phyloP scores from a whole-genome alignment of 2,329 filamentous ascomycete genomes.

The Ascochyta lentis region DNA sequence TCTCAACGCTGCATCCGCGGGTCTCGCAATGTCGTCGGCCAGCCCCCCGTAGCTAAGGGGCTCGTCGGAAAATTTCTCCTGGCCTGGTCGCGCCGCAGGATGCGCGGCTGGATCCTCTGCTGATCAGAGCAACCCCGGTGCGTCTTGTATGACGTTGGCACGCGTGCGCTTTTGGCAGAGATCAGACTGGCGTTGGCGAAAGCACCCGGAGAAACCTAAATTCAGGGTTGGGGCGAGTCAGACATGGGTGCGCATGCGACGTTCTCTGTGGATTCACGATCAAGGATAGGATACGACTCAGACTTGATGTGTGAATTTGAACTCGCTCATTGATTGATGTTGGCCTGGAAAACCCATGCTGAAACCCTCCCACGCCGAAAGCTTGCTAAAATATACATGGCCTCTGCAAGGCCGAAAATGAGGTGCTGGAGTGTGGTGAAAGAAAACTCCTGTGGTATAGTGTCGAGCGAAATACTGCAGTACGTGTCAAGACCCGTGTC shows the following conservation, averaged over 20 bases:
- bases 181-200: conserved; percentile 4
- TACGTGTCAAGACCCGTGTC: background rate
- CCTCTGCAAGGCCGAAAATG: conserved; percentile 6
- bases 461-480: conserved; percentile 12
- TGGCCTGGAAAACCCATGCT: background rate
- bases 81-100: background rate
- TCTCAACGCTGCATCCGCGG: background rate
- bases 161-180: background rate
- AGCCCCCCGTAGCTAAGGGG: background rate
- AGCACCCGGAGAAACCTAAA: background rate
- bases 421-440: conserved; percentile 13
- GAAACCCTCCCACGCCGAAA: conserved; percentile 10
- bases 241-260: background rate
- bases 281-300: background rate
- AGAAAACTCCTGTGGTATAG: conserved; percentile 17
- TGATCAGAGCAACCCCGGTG: conserved; percentile 9
- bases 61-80: conserved; percentile 2
- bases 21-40: too few relatives aligned
- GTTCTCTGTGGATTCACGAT: background rate
- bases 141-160: conserved; percentile 10
- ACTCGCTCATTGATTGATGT: conserved; percentile 6
- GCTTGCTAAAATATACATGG: conserved; percentile 17
- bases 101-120: conserved; percentile 1
- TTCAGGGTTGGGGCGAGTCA: background rate
- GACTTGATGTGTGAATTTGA: background rate